Conservation (phyloP, 2,329 filamentous ascomycete genomes). For the Ophiostoma sp. region DNA sequence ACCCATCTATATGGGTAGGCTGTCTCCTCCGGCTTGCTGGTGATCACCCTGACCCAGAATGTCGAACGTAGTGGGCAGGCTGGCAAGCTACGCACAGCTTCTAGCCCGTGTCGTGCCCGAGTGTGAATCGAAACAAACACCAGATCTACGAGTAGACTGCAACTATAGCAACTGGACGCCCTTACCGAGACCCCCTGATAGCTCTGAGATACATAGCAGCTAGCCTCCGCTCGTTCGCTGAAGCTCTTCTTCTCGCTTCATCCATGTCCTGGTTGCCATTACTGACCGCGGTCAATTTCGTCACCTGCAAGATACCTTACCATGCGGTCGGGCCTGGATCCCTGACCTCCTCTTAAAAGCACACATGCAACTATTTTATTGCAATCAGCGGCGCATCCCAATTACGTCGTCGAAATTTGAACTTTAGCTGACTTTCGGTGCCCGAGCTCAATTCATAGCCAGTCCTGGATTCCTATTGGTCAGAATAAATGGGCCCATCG, state of each 20-base stretch:
- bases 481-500: background rate
- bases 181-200: too few species aligned
- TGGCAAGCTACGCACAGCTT: too few species aligned
- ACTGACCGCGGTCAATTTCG: too few species aligned
- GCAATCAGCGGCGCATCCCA: conserved; percentile 7
- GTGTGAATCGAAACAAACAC: too few species aligned
- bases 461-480: background rate
- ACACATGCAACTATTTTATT: background rate
- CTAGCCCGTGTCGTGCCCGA: too few species aligned
- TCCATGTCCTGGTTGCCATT: too few species aligned
- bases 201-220: too few species aligned
- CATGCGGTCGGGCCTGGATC: background rate
- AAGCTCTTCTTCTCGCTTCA: too few species aligned
- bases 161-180: too few species aligned
- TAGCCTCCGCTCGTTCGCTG: too few species aligned
- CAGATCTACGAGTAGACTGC: too few species aligned
- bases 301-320: background rate
- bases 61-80: too few species aligned
- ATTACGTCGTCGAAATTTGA: conserved; percentile 11
- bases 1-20: background rate
- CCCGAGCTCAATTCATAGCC: background rate
- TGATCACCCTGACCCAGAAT: background rate
- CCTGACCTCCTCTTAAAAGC: background rate
- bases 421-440: background rate
- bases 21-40: background rate